Conservation (phyloP, 345 rosid genomes). For the Euphorbia lathyris region DNA sequence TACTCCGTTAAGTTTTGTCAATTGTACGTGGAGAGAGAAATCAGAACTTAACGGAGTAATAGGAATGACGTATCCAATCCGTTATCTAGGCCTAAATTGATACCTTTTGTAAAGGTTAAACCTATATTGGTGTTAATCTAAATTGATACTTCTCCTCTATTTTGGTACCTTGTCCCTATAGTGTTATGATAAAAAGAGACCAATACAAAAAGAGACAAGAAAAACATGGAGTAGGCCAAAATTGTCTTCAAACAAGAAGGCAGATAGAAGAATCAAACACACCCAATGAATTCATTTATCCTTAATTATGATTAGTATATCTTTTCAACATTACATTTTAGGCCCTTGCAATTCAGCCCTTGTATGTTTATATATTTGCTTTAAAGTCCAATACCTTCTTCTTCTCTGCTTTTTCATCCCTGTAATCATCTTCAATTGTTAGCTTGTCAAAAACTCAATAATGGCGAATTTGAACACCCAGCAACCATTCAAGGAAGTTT, state of each 20-base stretch:
- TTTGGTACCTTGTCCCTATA: no score
- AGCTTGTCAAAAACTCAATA: constrained; percentile 12
- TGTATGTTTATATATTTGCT: no score
- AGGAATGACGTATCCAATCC: no score
- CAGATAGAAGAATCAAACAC: background rate
- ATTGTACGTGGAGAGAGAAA: no score
- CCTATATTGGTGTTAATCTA: no score
- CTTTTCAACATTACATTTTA: background rate
- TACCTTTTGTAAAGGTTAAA: no score
- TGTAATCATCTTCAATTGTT: background rate
- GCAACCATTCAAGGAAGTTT: background rate
- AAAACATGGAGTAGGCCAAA: background rate
- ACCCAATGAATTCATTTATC: background rate
- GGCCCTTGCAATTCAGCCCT: background rate
- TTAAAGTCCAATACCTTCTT: background rate
- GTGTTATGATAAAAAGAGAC: no score
- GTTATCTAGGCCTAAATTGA: no score
- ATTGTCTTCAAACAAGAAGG: background rate
- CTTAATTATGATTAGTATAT: background rate
- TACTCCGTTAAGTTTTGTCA: no score
- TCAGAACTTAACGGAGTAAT: no score
- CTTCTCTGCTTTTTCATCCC: background rate
- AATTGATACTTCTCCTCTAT: no score
- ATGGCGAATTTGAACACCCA: constrained; percentile 15
- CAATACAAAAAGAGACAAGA: background rate